Conservation (phyloP, 169 alveolate genomes). For the Plasmodium adleri region DNA sequence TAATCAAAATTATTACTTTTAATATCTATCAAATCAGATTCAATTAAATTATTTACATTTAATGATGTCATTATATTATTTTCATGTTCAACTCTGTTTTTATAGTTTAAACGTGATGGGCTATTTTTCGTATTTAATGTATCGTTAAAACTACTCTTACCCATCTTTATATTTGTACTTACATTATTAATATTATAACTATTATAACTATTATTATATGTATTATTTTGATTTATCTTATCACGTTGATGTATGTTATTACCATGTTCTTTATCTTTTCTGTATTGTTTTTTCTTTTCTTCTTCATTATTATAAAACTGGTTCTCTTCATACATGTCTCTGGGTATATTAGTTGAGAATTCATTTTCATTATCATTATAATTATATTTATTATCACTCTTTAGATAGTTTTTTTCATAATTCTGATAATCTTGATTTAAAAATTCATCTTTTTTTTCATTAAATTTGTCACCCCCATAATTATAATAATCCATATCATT, state of each 20-base stretch:
- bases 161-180: constrained; percentile 70
- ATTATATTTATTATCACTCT: background rate
- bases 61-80: constrained; percentile 40
- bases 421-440: background rate
- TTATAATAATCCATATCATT: background rate
- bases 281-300: constrained; percentile 2
- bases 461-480: background rate
- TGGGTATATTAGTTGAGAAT: background rate
- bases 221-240: background rate
- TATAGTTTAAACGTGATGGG: constrained; percentile 17
- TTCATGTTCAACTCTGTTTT: constrained; percentile 19
- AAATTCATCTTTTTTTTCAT: background rate
- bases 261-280: background rate
- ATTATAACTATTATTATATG: background rate
- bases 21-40: constrained; percentile 57
- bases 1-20: constrained; percentile 58
- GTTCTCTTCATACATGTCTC: background rate
- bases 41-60: constrained; percentile 71
- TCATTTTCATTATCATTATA: background rate
- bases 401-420: background rate
- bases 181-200: constrained; percentile 54
- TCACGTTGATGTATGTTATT: background rate
- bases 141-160: constrained; percentile 50
- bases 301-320: background rate
- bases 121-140: constrained; percentile 9